Percentiles rank a stretch among this genome's conserved stretches.
phyloP scores from a whole-genome alignment of 1,139 yeast species.

The Lodderomyces beijingensis region DNA sequence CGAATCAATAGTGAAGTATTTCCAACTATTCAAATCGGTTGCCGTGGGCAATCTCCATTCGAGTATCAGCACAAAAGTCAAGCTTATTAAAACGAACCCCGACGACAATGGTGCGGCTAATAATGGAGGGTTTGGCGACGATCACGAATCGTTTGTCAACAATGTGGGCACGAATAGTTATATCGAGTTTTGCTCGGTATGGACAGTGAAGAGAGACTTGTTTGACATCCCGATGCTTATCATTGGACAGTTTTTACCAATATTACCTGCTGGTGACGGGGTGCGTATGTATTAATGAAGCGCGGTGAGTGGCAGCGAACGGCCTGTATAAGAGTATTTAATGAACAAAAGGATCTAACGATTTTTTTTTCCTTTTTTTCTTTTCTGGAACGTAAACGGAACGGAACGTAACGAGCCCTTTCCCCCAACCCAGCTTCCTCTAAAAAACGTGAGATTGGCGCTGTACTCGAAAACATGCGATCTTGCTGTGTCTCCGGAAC shows the following conservation, averaged over 20 bases:
- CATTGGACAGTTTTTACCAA: constrained; percentile 43
- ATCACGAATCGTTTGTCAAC: constrained; percentile 1
- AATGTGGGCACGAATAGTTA: constrained; percentile 18
- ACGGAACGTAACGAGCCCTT: no score
- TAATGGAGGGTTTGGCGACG: constrained; percentile 1
- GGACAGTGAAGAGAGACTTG: constrained; percentile 76
- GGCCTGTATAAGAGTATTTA: no score
- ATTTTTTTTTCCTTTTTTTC: no score
- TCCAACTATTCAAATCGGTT: constrained; percentile 43
- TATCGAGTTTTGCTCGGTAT: constrained; percentile 53
- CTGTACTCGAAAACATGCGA: no score
- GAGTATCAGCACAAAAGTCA: constrained; percentile 10
- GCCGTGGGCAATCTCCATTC: constrained; percentile 50
- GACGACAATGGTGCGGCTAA: constrained; percentile 1
- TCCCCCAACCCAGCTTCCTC: no score
- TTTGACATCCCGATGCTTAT: constrained; percentile 77
- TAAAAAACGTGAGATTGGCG: no score
- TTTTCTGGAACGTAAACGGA: no score
- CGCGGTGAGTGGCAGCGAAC: no score
- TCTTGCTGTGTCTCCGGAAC: no score
- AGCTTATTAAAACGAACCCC: constrained; percentile 9
- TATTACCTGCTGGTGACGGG: constrained; percentile 41
- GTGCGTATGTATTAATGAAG: constrained; percentile 26
- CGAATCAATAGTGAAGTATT: constrained; percentile 41
- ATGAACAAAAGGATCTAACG: background rate